These are phyloP conservation scores for Vanderwaltozyma verrucispora DNA, from an alignment of 805 yeast species.

Conservation along the genomic window DNA sequence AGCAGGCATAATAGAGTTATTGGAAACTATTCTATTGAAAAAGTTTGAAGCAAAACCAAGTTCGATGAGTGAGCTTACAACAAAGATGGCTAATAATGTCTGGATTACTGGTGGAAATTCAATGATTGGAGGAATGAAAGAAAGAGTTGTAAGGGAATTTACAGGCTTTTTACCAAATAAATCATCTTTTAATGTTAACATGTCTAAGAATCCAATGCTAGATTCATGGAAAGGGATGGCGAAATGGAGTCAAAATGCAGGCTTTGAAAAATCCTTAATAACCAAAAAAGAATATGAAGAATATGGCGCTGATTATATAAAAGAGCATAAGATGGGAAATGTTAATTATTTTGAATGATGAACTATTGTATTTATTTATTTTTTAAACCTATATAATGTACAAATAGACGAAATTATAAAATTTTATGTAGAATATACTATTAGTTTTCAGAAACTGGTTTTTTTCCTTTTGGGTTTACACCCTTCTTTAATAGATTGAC, in stretches of 20 bases:
- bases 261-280: conserved; percentile 38
- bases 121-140: conserved; percentile 49
- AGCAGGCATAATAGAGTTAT: conserved; percentile 80
- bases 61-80: conserved; percentile 27
- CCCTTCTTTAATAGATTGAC: conserved; percentile 60
- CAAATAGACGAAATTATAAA: conserved; percentile 1
- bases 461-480: conserved; percentile 47
- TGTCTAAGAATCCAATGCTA: conserved; percentile 54
- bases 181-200: conserved; percentile 46
- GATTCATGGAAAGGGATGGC: conserved; percentile 97
- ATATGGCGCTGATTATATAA: conserved; percentile 79
- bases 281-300: conserved; percentile 74
- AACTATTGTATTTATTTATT: background rate
- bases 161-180: conserved; percentile 61
- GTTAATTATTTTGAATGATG: conserved; percentile 15
- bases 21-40: conserved; percentile 52
- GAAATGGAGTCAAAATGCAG: conserved; percentile 50
- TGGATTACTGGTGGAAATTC: conserved; percentile 85
- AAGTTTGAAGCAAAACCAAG: conserved; percentile 50
- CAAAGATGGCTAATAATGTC: conserved; percentile 41
- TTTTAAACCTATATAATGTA: conserved; percentile 3
- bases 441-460: conserved; percentile 6
- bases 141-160: conserved; percentile 62
- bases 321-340: conserved; percentile 77
- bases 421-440: background rate